Evolutionary conservation across 768 basidiomycete genomes (phyloP).

Genomic region (Calocera viscosa): DNA sequence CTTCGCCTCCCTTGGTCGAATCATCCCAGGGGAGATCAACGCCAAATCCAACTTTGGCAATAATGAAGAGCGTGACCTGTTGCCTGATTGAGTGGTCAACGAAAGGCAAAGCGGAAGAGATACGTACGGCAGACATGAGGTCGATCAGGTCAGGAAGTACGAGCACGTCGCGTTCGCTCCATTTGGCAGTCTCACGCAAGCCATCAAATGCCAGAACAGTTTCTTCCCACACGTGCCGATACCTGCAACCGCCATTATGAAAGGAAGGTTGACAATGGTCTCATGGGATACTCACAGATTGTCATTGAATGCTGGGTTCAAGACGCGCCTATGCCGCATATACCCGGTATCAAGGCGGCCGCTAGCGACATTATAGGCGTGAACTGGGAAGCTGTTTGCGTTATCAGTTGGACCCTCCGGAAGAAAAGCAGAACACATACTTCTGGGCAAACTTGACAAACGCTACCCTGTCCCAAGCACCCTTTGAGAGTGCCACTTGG

Average conservation of each 20-base stretch:
- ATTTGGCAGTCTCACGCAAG: slow-evolving; percentile 32
- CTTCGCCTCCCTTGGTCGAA: slow-evolving; percentile 6
- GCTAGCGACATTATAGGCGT: not conserved
- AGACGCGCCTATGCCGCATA: slow-evolving; percentile 33
- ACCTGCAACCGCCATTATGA: slow-evolving; percentile 24
- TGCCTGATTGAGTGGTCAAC: slow-evolving; percentile 10
- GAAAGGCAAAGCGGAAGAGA: not conserved
- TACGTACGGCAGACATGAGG: slow-evolving; percentile 13
- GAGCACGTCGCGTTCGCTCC: slow-evolving; percentile 13
- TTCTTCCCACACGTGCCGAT: slow-evolving; percentile 34
- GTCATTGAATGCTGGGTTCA: slow-evolving; percentile 36
- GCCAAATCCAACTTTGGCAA: slow-evolving; percentile 25
- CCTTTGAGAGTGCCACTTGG: not conserved
- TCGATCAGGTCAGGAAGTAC: slow-evolving; percentile 14
- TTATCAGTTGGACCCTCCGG: not conserved
- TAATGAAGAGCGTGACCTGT: slow-evolving; percentile 21
- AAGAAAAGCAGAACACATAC: not conserved
- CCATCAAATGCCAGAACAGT: slow-evolving; percentile 30
- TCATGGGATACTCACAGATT: slow-evolving; percentile 25
- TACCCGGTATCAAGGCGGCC: not conserved
- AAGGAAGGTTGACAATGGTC: not conserved
- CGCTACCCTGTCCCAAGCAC: not conserved
- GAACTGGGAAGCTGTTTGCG: not conserved
- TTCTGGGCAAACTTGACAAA: not conserved
- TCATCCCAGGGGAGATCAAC: slow-evolving; percentile 20